Evolutionary conservation across 1,284 basidiomycete genomes (phyloP).

Genomic region (Agroathelia rolfsii): DNA sequence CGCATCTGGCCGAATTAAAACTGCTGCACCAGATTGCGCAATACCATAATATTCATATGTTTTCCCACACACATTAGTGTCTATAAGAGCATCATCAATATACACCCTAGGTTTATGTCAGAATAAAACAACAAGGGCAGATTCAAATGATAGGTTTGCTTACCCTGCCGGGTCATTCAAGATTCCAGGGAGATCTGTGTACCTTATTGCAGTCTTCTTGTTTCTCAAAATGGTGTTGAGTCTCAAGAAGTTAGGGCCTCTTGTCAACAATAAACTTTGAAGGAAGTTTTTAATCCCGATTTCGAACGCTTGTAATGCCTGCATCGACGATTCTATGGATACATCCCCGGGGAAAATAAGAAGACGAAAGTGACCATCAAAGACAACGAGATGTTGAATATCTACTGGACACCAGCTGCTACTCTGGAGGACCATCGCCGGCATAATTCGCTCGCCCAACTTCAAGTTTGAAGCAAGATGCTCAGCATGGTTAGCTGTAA

Average conservation of each 20-base stretch:
- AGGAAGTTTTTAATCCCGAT: not conserved
- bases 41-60: conserved; percentile 1
- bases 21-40: not conserved
- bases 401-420: conserved; percentile 17
- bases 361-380: conserved; percentile 18
- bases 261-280: not conserved
- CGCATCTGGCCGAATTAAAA: conserved; percentile 2
- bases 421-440: conserved; percentile 14
- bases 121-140: not conserved
- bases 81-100: conserved; percentile 1
- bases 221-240: no score
- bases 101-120: not conserved
- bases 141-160: not conserved
- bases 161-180: not conserved
- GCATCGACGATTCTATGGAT: not conserved
- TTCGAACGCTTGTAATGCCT: not conserved
- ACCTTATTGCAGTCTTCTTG: no score
- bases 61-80: not conserved
- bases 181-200: not conserved
- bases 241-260: no score
- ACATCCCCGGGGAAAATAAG: conserved; percentile 17
- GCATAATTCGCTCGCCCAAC: conserved; percentile 15
- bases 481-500: conserved; percentile 3
- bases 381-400: conserved; percentile 16
- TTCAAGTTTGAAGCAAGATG: conserved; percentile 6